Base-by-base conservation (phyloP, 2,329 filamentous ascomycete species). In the Dactylonectria estremocensis region DNA sequence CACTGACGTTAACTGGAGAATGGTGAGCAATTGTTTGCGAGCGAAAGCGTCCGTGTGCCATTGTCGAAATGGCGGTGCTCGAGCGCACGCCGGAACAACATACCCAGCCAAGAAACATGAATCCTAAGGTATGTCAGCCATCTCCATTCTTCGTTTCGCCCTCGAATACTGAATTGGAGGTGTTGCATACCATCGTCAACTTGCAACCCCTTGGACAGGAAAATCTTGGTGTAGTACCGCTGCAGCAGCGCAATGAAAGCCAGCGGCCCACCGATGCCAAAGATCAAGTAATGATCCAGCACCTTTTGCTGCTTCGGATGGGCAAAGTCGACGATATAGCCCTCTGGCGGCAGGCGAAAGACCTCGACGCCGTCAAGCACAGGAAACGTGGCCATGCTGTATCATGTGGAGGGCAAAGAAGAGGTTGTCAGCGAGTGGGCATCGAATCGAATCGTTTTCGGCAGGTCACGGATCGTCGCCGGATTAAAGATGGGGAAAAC, bases 181-280 rank as follows among this genome's bases (percentile, higher is more conserved):
- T 11, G 8, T 4, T 13, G 53, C 72, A 18, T 40, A 76, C 74
- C 67, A 64, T 77, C 75, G 49, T 77, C 74, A 24, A 76, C 63
- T 24, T 68, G 65, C 13, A 77, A 45, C 14, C 75, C 74, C 35
- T 70, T 70, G 3, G 73, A 72, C 2, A 77, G 64, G 48, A 73
- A 77, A 0, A 78, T 49, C 59, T 79, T 80, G 3, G 78, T 79
- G 64, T 80, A 80, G n/a, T 74, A 69, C 35, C 78, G 68, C 61
- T 80, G 78, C 1, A 64, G 20, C 5, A 80, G 46, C 3, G 72
- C 69, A 8, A 77, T 46, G 3, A 76, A 48, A 1, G 78, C 77
- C 43, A 80, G 48, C 1, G 72, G 53, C 1, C 70, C 76, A 3
- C 73, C 64, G 3, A 79, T 61, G 0, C 71, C 77, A 63, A 79